Base-by-base conservation (phyloP, 768 basidiomycete genomes). In the Dendrothele bispora region DNA sequence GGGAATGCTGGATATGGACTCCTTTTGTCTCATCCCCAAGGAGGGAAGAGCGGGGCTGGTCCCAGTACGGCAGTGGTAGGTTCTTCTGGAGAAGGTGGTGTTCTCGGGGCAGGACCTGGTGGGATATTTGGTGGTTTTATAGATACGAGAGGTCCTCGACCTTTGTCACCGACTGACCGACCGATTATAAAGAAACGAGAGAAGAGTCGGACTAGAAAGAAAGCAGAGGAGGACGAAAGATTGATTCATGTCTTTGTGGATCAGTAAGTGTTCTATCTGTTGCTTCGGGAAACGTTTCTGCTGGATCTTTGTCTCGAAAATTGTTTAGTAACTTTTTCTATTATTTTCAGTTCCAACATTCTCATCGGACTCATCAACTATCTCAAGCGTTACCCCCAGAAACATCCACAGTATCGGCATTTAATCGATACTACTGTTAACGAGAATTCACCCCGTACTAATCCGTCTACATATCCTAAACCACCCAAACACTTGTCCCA, bases 311-410 rank as follows among this genome's bases (percentile, higher is more conserved):
- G n/a, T n/a, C n/a, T n/a, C n/a, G n/a, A n/a, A n/a, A n/a, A n/a
- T n/a, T n/a, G n/a, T n/a, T n/a, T n/a, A n/a, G n/a, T 7, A 24
- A 5, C 11, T 30, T n/a, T 27, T 35, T 2, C 40, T 34, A 28
- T 20, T n/a, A 24, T 29, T 39, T 0, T 39, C 55, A 92, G 91
- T 55, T 93, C 91, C 14, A 94, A 94, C 61, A 92, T 94, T 52
- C 78, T 93, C 38, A 84, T 94, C 51, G 91, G 91, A 27, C 77
- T 92, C 45, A 62, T 92, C n/a, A 79, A 75, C 24, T 81, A 86
- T 63, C 64, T 87, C 43, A 83, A 81, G 61, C 80, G 76, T 46
- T 72, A 79, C 52, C 67, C 72, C n/a, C 68, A 66, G 11, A 51
- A 48, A 48, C 56, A 55, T 25, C 60, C 54, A 11, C 51, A 50